phyloP scores from a whole-genome alignment of 108 stramenopile species.

The Skeletonema grethae region DNA sequence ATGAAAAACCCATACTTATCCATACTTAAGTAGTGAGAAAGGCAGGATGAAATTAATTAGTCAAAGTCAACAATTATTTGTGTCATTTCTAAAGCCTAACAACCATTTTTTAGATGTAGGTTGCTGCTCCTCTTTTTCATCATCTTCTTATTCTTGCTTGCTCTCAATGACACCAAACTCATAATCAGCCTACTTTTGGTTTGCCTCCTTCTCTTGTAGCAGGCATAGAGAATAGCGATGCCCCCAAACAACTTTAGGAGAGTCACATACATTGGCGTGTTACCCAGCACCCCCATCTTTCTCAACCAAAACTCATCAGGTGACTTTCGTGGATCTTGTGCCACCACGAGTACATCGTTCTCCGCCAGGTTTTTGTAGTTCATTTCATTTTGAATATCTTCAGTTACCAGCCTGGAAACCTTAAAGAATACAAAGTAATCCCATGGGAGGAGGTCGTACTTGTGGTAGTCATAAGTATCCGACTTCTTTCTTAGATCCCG shows the following conservation, averaged over 20 bases:
- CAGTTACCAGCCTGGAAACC: slow-evolving; percentile 47
- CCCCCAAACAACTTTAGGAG: background rate
- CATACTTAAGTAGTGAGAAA: too few relatives aligned
- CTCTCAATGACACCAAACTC: background rate
- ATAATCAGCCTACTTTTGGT: background rate
- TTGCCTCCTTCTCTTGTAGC: background rate
- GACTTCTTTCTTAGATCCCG: background rate
- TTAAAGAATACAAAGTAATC: slow-evolving; percentile 57
- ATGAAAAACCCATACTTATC: too few relatives aligned
- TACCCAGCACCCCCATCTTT: slow-evolving; percentile 25
- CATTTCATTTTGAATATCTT: slow-evolving; percentile 38
- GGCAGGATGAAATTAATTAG: too few relatives aligned
- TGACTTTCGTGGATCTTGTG: slow-evolving; percentile 39
- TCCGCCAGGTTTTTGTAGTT: slow-evolving; percentile 25
- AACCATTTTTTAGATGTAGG: background rate
- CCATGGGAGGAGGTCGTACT: slow-evolving; percentile 49
- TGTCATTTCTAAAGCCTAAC: background rate
- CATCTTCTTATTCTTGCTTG: background rate
- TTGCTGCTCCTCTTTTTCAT: background rate
- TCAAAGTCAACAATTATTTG: too few relatives aligned
- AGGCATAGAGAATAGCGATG: background rate
- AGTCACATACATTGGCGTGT: background rate
- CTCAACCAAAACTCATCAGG: slow-evolving; percentile 27
- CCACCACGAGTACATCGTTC: slow-evolving; percentile 24
- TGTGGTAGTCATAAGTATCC: slow-evolving; percentile 45